Percentiles rank a stretch among this genome's conserved stretches.
Conservation (phyloP, 169 alveolate genomes). For the Plasmodium fragile region DNA sequence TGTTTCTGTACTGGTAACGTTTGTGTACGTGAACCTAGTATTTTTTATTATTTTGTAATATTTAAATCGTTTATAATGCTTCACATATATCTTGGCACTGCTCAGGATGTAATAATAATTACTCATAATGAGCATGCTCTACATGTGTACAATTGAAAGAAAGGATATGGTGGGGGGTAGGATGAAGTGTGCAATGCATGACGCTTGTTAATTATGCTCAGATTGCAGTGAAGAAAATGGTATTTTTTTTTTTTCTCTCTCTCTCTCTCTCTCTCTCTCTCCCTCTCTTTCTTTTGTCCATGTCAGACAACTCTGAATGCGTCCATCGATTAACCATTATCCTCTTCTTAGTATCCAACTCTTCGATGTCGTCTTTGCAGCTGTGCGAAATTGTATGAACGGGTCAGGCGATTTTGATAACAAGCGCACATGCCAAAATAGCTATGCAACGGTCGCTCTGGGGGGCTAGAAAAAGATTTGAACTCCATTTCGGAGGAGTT, state of each 20-base stretch:
- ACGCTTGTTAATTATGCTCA: neutral
- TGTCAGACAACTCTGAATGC: neutral
- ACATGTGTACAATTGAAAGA: neutral
- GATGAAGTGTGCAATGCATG: neutral
- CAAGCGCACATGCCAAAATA: neutral
- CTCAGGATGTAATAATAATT: conserved; percentile 23
- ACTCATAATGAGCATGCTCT: conserved; percentile 29
- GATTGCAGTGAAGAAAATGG: neutral
- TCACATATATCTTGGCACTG: conserved; percentile 3
- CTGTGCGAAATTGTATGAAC: neutral
- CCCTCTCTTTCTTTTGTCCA: neutral
- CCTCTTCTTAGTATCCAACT: neutral
- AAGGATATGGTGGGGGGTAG: neutral
- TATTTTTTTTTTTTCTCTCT: neutral
- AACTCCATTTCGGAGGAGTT: neutral
- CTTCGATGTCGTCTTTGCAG: neutral
- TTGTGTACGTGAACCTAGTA: neutral
- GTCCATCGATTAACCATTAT: neutral
- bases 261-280: neutral
- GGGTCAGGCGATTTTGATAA: neutral
- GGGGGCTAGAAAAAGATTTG: neutral
- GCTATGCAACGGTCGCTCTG: neutral
- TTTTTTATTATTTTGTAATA: conserved; percentile 19
- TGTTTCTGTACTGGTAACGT: neutral
- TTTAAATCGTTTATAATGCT: conserved; percentile 1